These are phyloP conservation scores for Taxillus chinensis DNA, from an alignment of 164 flowering plant species.

Conservation along the genomic window DNA sequence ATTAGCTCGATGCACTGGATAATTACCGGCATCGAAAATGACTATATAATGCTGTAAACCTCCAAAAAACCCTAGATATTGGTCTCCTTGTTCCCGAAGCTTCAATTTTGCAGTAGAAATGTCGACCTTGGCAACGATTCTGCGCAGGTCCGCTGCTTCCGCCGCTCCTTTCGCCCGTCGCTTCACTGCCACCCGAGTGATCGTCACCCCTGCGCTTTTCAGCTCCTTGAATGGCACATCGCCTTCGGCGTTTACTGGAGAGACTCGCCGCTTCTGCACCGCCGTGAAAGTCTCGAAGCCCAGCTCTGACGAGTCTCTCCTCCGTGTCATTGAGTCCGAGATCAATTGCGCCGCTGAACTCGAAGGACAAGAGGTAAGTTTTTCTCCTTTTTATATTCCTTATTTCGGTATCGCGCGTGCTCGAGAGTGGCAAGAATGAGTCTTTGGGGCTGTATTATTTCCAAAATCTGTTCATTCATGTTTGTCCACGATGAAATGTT, in stretches of 20 bases:
- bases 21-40: too few species aligned
- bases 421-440: too few species aligned
- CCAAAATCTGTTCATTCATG: too few species aligned
- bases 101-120: conserved; percentile 14
- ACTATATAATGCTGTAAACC: too few species aligned
- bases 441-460: too few species aligned
- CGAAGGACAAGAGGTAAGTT: conserved; percentile 39
- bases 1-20: too few species aligned
- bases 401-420: too few species aligned
- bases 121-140: conserved; percentile 31
- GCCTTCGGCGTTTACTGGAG: conserved; percentile 4
- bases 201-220: conserved; percentile 20
- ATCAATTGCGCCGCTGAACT: conserved; percentile 44
- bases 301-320: conserved; percentile 33
- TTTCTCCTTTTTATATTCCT: background rate
- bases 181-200: conserved; percentile 18
- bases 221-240: conserved; percentile 19
- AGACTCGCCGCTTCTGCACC: conserved; percentile 14
- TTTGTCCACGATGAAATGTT: too few species aligned
- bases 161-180: conserved; percentile 32
- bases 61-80: too few species aligned
- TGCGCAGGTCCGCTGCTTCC: conserved; percentile 40
- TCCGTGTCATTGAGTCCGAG: conserved; percentile 49
- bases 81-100: too few species aligned
- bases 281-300: conserved; percentile 16